A percentile compares a stretch with the other conserved stretches of the same genome.
Conservation (phyloP, 306 rosid genomes). For the Malus sylvestris region DNA sequence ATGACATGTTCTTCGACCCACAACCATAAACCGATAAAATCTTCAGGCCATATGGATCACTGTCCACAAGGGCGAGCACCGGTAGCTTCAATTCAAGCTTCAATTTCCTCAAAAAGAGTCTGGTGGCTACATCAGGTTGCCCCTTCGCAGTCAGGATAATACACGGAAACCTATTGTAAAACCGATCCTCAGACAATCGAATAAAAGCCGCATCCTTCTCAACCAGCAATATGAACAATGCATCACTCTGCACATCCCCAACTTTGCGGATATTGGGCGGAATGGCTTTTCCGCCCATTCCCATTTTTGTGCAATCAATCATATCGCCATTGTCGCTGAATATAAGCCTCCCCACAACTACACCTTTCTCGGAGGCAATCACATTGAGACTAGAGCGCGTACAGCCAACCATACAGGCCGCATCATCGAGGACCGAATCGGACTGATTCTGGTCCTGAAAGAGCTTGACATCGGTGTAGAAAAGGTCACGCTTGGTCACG, state of each 20-base stretch:
- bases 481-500: slow-evolving; percentile 90
- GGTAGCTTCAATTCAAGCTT: slow-evolving; percentile 82
- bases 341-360: slow-evolving; percentile 77
- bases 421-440: slow-evolving; percentile 78
- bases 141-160: slow-evolving; percentile 78
- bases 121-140: slow-evolving; percentile 83
- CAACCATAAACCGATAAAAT: slow-evolving; percentile 85
- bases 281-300: slow-evolving; percentile 90
- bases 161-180: slow-evolving; percentile 81
- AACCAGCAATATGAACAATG: slow-evolving; percentile 71
- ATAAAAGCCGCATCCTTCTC: slow-evolving; percentile 96
- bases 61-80: slow-evolving; percentile 80
- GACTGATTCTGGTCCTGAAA: slow-evolving; percentile 89
- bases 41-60: slow-evolving; percentile 89
- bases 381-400: slow-evolving; percentile 84
- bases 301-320: slow-evolving; percentile 96
- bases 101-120: slow-evolving; percentile 87
- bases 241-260: slow-evolving; percentile 92
- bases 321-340: slow-evolving; percentile 91
- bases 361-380: slow-evolving; percentile 85
- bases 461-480: slow-evolving; percentile 88
- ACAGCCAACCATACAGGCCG: slow-evolving; percentile 78
- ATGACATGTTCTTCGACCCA: slow-evolving; percentile 92
- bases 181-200: slow-evolving; percentile 83
- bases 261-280: slow-evolving; percentile 88